phyloP scores from a whole-genome alignment of 148 eudicot genomes.

The Rhododendron ovatum region DNA sequence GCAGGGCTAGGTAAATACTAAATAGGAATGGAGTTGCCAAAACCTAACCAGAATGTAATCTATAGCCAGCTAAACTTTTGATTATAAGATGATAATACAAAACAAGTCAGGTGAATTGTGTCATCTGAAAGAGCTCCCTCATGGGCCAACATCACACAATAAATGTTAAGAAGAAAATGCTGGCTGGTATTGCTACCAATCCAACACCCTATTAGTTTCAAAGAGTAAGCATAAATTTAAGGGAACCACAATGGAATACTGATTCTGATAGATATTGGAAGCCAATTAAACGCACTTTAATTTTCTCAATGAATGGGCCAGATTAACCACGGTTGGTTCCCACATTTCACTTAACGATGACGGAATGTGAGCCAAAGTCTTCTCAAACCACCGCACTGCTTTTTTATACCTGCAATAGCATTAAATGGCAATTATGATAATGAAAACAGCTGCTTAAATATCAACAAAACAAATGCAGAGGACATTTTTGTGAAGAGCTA shows the following conservation, averaged over 20 bases:
- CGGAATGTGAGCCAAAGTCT: conserved; percentile 65
- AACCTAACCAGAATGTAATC: background rate
- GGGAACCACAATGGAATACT: background rate
- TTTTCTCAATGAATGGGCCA: conserved; percentile 80
- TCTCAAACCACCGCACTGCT: conserved; percentile 90
- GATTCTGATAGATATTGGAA: background rate
- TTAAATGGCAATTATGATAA: background rate
- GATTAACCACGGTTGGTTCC: conserved; percentile 90
- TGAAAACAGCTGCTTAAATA: background rate
- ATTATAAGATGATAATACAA: background rate
- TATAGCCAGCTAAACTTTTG: background rate
- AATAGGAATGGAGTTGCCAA: background rate
- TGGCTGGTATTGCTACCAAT: background rate
- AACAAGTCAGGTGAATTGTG: background rate
- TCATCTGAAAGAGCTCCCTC: background rate
- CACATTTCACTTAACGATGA: conserved; percentile 68
- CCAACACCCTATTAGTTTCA: background rate
- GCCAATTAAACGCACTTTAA: conserved; percentile 44
- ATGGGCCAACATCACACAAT: background rate
- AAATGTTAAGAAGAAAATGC: background rate
- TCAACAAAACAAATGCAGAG: background rate
- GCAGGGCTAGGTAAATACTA: background rate
- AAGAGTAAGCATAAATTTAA: background rate
- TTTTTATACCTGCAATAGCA: conserved; percentile 61
- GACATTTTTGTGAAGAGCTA: background rate